A percentile compares a stretch with the other conserved stretches of the same genome.
Evolutionary conservation across 2,329 filamentous ascomycete genomes (phyloP).

Genomic region (Myriosclerotinia duriaeana): DNA sequence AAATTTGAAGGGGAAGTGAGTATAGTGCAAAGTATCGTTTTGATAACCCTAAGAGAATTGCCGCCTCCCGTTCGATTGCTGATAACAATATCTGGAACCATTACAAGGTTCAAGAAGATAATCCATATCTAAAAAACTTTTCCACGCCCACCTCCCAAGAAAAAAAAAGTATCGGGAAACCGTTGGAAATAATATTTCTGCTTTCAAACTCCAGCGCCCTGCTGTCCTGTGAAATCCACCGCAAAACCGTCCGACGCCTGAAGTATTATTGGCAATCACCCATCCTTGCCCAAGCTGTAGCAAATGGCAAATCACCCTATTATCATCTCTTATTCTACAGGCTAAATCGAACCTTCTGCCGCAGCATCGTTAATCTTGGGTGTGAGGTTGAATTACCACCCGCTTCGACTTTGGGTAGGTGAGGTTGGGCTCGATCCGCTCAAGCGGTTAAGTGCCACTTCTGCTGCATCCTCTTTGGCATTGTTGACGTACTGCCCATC

Average conservation of each 20-base stretch:
- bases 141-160: constrained; percentile 20
- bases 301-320: constrained; percentile 29
- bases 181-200: constrained; percentile 10
- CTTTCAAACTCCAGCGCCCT: constrained; percentile 33
- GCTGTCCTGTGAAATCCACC: constrained; percentile 36
- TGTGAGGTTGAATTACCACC: constrained; percentile 41
- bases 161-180: constrained; percentile 20
- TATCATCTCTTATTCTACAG: constrained; percentile 39
- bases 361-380: constrained; percentile 19
- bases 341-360: constrained; percentile 28
- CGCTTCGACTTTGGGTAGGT: constrained; percentile 43
- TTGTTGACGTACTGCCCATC: constrained; percentile 86
- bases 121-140: constrained; percentile 25
- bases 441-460: constrained; percentile 68
- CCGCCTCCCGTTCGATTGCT: constrained; percentile 6
- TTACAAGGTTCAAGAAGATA: constrained; percentile 15
- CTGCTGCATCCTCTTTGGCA: constrained; percentile 86
- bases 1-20: background rate
- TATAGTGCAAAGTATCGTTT: background rate
- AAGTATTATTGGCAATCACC: constrained; percentile 36
- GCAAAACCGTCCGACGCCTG: constrained; percentile 37
- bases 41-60: background rate
- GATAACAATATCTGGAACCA: constrained; percentile 15
- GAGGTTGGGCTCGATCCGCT: constrained; percentile 45
- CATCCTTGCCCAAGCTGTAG: constrained; percentile 37